phyloP scores from a whole-genome alignment of 352 stramenopile genomes.

The Halophytophthora polymorphica region DNA sequence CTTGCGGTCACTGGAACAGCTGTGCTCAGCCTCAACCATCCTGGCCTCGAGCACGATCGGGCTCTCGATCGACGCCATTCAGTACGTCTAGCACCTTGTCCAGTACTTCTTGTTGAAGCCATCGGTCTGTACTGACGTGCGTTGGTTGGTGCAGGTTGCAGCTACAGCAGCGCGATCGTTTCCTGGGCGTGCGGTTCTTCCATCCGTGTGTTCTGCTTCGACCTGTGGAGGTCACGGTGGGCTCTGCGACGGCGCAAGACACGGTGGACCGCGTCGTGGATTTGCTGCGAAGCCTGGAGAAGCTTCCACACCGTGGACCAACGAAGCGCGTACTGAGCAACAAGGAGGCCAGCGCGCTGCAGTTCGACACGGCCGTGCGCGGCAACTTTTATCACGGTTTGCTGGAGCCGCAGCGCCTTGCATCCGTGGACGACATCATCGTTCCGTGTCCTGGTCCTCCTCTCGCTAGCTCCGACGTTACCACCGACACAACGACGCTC shows the following conservation, averaged over 20 bases:
- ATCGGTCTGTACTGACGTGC: not conserved
- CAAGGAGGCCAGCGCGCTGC: conserved; percentile 53
- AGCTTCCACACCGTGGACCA: conserved; percentile 57
- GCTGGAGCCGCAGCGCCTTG: conserved; percentile 38
- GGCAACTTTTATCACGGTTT: conserved; percentile 64
- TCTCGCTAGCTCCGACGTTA: conserved; percentile 28
- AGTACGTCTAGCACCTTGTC: too few species aligned
- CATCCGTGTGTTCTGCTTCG: conserved; percentile 63
- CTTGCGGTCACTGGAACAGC: conserved; percentile 52
- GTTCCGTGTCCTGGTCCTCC: conserved; percentile 34
- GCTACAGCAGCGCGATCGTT: conserved; percentile 39
- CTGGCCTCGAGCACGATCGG: conserved; percentile 64
- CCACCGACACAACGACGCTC: conserved; percentile 33
- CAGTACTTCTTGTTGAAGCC: too few species aligned
- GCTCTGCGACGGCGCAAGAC: conserved; percentile 29
- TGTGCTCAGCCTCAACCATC: conserved; percentile 53
- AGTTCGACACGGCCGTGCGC: conserved; percentile 60
- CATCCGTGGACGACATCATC: conserved; percentile 40
- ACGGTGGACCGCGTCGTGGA: conserved; percentile 42
- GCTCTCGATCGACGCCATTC: conserved; percentile 53
- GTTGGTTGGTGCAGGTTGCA: conserved; percentile 20
- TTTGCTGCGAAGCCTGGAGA: conserved; percentile 53
- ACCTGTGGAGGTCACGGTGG: conserved; percentile 55
- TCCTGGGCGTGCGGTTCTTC: conserved; percentile 75
- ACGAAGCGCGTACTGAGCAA: conserved; percentile 55